Percentiles rank a stretch among this genome's conserved stretches.
Conservation (phyloP, 139 green algal species). For the Mesotaenium endlicherianum region DNA sequence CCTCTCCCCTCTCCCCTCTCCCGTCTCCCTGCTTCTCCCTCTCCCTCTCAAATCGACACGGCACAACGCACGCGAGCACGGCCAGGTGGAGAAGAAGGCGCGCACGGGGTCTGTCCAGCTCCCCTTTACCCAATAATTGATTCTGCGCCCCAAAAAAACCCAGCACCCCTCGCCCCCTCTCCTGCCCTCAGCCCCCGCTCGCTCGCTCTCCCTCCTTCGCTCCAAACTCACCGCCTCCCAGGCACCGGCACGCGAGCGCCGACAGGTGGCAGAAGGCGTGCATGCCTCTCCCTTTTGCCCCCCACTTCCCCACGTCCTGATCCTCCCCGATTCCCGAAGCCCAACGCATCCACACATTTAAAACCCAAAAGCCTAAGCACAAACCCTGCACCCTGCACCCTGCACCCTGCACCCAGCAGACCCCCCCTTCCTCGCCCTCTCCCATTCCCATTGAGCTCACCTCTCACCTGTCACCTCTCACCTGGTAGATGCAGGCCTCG, state of each 20-base stretch:
- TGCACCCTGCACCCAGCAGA: neutral
- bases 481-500: constrained; percentile 44
- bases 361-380: neutral
- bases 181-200: neutral
- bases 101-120: neutral
- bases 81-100: neutral
- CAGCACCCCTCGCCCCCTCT: neutral
- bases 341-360: neutral
- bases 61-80: too few relatives aligned
- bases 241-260: neutral
- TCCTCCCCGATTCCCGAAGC: neutral
- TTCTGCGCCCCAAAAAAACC: neutral
- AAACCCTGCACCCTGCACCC: too few relatives aligned
- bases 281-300: neutral
- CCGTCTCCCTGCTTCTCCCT: neutral
- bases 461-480: neutral
- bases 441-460: neutral
- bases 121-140: neutral
- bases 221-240: neutral
- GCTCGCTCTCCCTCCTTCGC: neutral
- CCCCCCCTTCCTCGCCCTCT: neutral
- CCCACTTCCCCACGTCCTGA: neutral
- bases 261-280: neutral
- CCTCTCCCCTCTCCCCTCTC: neutral
- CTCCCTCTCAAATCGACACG: neutral